Evolutionary conservation across 1,284 basidiomycete genomes (phyloP).

Genomic region (Macrocystidia cucumis): DNA sequence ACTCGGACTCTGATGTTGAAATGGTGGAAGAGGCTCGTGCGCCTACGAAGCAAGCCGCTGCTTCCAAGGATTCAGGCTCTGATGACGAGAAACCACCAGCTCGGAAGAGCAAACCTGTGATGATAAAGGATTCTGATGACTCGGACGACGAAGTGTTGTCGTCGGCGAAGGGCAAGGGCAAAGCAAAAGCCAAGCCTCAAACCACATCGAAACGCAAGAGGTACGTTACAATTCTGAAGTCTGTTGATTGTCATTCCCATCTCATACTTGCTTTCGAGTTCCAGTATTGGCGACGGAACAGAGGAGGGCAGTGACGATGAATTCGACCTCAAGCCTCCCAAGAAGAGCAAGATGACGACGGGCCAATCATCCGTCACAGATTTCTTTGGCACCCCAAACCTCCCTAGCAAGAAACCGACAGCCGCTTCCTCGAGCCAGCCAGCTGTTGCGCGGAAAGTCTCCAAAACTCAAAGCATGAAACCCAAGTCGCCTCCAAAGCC

Average conservation of each 20-base stretch:
- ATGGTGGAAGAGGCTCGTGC: conserved; percentile 10
- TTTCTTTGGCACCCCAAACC: conserved; percentile 49
- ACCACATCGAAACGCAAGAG: conserved; percentile 43
- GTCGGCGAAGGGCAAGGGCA: conserved; percentile 12
- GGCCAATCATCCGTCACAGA: conserved; percentile 43
- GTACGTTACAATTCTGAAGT: conserved; percentile 22
- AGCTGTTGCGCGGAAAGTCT: conserved; percentile 34
- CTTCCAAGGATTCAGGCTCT: conserved; percentile 5
- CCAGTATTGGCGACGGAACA: conserved; percentile 23
- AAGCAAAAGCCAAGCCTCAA: conserved; percentile 28
- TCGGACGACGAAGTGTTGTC: conserved; percentile 16
- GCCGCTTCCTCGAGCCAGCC: conserved; percentile 12
- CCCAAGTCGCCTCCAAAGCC: conserved; percentile 36
- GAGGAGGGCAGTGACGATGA: conserved; percentile 38
- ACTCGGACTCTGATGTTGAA: conserved; percentile 12
- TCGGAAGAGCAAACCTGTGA: neutral
- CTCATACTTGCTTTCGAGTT: conserved; percentile 11
- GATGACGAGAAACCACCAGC: neutral
- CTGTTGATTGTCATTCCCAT: conserved; percentile 3
- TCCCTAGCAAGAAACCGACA: conserved; percentile 27
- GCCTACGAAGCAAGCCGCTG: conserved; percentile 10
- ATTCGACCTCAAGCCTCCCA: conserved; percentile 32
- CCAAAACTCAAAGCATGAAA: conserved; percentile 47
- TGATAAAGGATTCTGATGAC: conserved; percentile 13
- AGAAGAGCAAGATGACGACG: conserved; percentile 28